Percentiles rank a stretch among this genome's conserved stretches.
Conservation (phyloP, 2,329 filamentous ascomycete genomes). For the Apiospora malaysiana region DNA sequence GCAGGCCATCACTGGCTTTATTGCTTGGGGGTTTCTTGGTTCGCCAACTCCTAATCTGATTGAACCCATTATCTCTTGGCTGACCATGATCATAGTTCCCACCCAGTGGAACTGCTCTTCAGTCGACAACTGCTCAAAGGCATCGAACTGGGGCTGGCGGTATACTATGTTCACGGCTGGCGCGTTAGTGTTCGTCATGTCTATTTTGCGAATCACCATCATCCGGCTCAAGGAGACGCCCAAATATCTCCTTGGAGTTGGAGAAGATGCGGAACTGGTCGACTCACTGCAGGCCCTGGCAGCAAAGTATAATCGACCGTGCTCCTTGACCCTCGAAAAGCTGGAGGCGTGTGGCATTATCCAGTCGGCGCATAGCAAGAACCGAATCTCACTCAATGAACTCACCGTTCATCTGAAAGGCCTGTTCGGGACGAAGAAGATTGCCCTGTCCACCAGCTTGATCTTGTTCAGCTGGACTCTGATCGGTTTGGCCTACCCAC, state of each 20-base stretch:
- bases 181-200: slow-evolving; percentile 54
- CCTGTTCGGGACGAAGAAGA: slow-evolving; percentile 66
- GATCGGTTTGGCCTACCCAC: slow-evolving; percentile 74
- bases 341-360: slow-evolving; percentile 54
- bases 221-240: slow-evolving; percentile 64
- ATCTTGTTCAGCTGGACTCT: slow-evolving; percentile 74
- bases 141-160: slow-evolving; percentile 57
- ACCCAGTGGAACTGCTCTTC: slow-evolving; percentile 49
- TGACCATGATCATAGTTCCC: slow-evolving; percentile 36
- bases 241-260: slow-evolving; percentile 61
- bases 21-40: slow-evolving; percentile 57
- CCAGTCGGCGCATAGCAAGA: slow-evolving; percentile 43
- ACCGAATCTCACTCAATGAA: slow-evolving; percentile 40
- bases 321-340: slow-evolving; percentile 50
- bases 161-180: slow-evolving; percentile 56
- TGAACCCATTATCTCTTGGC: not conserved
- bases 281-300: slow-evolving; percentile 46
- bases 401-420: slow-evolving; percentile 63
- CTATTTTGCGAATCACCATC: slow-evolving; percentile 58
- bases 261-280: slow-evolving; percentile 58
- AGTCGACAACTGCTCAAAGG: slow-evolving; percentile 45
- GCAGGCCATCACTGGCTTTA: slow-evolving; percentile 52
- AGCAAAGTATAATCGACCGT: slow-evolving; percentile 45
- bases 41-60: slow-evolving; percentile 29
- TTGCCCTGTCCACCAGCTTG: slow-evolving; percentile 65